Evolutionary conservation across 352 stramenopile genomes (phyloP).

Genomic region (Phytophthora brassicae): DNA sequence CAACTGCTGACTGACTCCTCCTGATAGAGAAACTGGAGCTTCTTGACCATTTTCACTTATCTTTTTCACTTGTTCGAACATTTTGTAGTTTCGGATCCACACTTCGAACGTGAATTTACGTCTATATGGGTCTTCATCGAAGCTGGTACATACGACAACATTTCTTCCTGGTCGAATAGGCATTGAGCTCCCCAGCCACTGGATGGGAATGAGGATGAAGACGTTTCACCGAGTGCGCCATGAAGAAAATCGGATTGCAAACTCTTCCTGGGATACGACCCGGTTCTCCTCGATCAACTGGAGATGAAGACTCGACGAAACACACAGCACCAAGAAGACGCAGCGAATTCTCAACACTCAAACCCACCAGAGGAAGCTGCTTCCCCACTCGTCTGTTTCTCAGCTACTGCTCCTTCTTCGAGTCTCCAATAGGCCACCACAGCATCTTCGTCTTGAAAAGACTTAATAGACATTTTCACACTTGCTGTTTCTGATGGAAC

Average conservation of each 20-base stretch:
- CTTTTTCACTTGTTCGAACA: slow-evolving; percentile 37
- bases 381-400: slow-evolving; percentile 12
- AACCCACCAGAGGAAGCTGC: slow-evolving; percentile 24
- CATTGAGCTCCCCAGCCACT: slow-evolving; percentile 57
- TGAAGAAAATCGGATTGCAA: slow-evolving; percentile 56
- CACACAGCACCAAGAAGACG: slow-evolving; percentile 43
- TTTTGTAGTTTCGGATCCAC: slow-evolving; percentile 68
- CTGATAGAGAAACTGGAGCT: slow-evolving; percentile 8
- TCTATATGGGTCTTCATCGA: slow-evolving; percentile 82
- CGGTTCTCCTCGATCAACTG: slow-evolving; percentile 74
- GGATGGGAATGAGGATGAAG: slow-evolving; percentile 17
- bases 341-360: slow-evolving; percentile 74
- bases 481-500: slow-evolving; percentile 12
- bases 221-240: not conserved
- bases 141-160: slow-evolving; percentile 65
- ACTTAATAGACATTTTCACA: slow-evolving; percentile 70
- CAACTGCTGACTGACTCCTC: slow-evolving; percentile 20
- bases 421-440: slow-evolving; percentile 89
- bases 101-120: slow-evolving; percentile 75
- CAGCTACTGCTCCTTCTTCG: slow-evolving; percentile 59
- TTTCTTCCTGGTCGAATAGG: slow-evolving; percentile 53
- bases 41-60: slow-evolving; percentile 25
- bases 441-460: slow-evolving; percentile 82
- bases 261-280: slow-evolving; percentile 72
- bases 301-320: slow-evolving; percentile 58